phyloP scores from a whole-genome alignment of 2,329 filamentous ascomycete species.

The Aureobasidium pullulans region DNA sequence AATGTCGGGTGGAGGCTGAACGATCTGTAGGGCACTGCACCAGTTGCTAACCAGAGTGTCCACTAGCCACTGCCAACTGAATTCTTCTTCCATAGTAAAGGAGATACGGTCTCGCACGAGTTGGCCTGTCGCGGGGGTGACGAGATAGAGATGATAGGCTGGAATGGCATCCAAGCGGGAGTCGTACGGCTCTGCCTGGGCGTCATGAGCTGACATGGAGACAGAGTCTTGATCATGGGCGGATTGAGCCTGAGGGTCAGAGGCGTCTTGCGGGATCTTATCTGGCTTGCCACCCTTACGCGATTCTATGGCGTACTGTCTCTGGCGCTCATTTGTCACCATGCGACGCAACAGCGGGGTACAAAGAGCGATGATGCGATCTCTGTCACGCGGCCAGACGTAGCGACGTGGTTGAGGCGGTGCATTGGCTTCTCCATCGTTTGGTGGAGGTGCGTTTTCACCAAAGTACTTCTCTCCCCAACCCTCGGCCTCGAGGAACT shows the following conservation, averaged over 20 bases:
- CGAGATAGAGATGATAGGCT: conserved; percentile 9
- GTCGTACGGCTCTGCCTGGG: background rate
- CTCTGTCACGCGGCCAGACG: conserved; percentile 48
- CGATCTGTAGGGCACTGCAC: conserved; percentile 5
- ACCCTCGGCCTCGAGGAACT: conserved; percentile 44
- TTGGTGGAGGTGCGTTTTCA: conserved; percentile 23
- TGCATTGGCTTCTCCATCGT: conserved; percentile 14
- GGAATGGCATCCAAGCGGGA: background rate
- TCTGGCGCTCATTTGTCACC: conserved; percentile 54
- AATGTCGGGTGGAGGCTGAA: conserved; percentile 4
- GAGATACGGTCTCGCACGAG: conserved; percentile 9
- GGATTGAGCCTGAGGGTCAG: background rate
- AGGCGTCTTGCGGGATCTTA: background rate
- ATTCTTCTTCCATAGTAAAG: background rate
- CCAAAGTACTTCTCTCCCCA: conserved; percentile 36
- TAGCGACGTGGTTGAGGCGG: conserved; percentile 28
- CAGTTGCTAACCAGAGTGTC: conserved; percentile 8
- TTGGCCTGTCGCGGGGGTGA: background rate
- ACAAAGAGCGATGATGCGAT: conserved; percentile 50
- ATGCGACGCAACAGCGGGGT: conserved; percentile 50
- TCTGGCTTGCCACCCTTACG: conserved; percentile 33
- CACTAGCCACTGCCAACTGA: conserved; percentile 4
- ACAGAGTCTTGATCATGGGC: background rate
- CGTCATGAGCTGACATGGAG: background rate
- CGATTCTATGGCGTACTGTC: conserved; percentile 50